Evolutionary conservation across 2,329 filamentous ascomycete species (phyloP), one percentile per base, ranked within the genome.

Genomic region (Aspergillus aculeatus): DNA sequence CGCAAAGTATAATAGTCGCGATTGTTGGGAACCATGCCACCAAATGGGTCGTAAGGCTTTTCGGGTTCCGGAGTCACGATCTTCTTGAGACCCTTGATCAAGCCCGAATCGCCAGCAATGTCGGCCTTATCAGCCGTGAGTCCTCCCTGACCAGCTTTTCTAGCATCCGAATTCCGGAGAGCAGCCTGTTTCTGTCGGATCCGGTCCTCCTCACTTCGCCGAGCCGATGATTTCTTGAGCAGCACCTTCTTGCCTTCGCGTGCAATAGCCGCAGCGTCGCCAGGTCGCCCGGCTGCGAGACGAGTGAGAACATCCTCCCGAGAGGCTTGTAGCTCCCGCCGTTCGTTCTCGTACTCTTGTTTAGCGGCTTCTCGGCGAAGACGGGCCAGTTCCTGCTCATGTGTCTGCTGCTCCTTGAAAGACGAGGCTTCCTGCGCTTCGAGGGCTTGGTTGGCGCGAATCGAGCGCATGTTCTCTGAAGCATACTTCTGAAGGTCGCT

Each of bases 21-120:
- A 24, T 82, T 81, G 54, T 93, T 84, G 50, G 74, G 69, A 7
- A 72, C 62, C 62, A 93, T 78, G 0, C 92, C 95, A 44, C 87
- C 92, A 72, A 95, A 96, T 0, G 94, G 90, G 78, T 97, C 92
- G 77, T 96, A 97, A 0, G 91, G 88, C 59, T 87, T 87, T 68
- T 92, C 87, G 5, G 84, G 84, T 38, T 84, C 84, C 1, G 85
- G 83, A 2, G 82, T 81, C 58, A 83, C 80, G 54, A 82, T 81
- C 60, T 81, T 88, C 76, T 90, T 92, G 59, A 97, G 83, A 1
- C 94, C 94, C 66, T 91, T 89, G 75, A 97, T 93, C 2, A 88
- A 71, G 50, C 84, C 80, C 0, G 70, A 63, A 58, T 64, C 69
- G 19, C 60, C 64, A 10, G 59, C 53, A 3, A 67, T 59, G 12